These are phyloP conservation scores for Didymella pomorum DNA, from an alignment of 2,329 filamentous ascomycete species.

Conservation along the genomic window DNA sequence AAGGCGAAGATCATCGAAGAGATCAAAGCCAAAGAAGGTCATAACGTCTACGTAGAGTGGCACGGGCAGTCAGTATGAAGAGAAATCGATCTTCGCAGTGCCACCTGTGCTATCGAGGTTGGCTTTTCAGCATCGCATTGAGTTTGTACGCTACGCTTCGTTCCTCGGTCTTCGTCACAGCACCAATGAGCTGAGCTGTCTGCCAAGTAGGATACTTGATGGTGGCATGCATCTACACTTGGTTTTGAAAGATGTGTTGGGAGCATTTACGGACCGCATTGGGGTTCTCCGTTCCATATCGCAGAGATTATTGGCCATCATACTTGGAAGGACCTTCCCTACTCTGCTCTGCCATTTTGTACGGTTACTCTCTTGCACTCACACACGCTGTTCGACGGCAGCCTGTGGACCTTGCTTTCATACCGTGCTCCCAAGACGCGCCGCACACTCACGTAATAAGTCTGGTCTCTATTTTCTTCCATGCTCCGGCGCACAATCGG, in stretches of 20 bases:
- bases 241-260: no score
- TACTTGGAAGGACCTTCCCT: background rate
- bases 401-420: no score
- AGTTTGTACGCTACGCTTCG: background rate
- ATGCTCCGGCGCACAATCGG: no score
- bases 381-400: background rate
- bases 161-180: background rate
- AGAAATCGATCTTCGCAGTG: background rate
- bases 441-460: no score
- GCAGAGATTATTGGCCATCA: no score
- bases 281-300: no score
- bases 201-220: background rate
- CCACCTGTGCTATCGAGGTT: background rate
- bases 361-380: background rate
- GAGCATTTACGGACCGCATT: background rate
- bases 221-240: background rate
- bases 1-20: slow-evolving; percentile 14
- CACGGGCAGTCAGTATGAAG: background rate
- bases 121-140: background rate
- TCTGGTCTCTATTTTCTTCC: no score
- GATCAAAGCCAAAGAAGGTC: slow-evolving; percentile 21
- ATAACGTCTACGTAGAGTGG: background rate
- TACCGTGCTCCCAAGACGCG: no score
- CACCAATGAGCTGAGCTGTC: background rate
- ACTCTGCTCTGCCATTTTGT: background rate